Evolutionary conservation across 2,329 filamentous ascomycete species (phyloP), one percentile per base, ranked within the genome.

Genomic region (Arthrocladium fulminans): DNA sequence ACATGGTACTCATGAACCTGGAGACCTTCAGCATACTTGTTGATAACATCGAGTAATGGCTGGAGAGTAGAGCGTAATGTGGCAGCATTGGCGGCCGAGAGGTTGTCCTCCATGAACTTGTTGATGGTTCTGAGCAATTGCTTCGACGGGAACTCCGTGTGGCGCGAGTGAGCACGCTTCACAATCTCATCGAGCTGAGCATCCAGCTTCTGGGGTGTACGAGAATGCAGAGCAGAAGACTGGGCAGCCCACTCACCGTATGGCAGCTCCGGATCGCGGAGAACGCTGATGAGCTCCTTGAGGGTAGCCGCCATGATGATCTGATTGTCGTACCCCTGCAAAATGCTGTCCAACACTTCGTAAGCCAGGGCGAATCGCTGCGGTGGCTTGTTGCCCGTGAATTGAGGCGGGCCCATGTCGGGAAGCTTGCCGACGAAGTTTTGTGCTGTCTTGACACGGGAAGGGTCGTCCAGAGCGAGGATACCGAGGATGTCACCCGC

Each of bases 401-500:
- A 79, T 56, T 92, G 85, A 27, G 92, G 89, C 48, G 84, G 79
- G 32, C 90, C 92, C 55, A 94, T 80, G 46, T 86, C 80, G 47
- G 92, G 90, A 23, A 98, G 81, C 65, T 94, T 87, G 45, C 87
- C 90, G 39, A 92, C 75, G 76, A 95, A 98, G 38, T 88, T 86
- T 69, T 94, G 85, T 0, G 92, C 92, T 62, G 94, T 89, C 78
- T 98, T 96, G 63, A 98, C 89, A 60, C 89, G 88, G 59, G 85
- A 88, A 3, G 92, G 92, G 66, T 98, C 92, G 63, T 98, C 92
- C 29, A 98, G 77, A 54, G 90, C 84, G 22, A 98, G 79, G 55
- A 98, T 96, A 72, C 89, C 92, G n/a, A 98, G 80, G 52, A 98
- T 97, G 65, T 98, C 92, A 68, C 92, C 92, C 64, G 92, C 92